Evolutionary conservation across 768 basidiomycete genomes (phyloP).

Genomic region (Boletus coccyginus): DNA sequence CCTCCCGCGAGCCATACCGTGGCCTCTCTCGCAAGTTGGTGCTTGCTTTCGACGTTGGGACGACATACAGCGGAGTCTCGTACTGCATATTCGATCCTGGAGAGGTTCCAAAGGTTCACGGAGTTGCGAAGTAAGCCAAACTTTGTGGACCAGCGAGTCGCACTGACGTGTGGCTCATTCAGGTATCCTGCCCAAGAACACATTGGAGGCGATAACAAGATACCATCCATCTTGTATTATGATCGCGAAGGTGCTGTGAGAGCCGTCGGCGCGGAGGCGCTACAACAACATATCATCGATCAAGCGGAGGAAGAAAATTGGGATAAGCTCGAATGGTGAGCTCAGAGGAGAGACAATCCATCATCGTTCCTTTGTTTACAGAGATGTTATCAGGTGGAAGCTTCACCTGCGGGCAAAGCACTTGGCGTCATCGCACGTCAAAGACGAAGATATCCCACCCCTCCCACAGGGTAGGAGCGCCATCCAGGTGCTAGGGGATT

Average conservation of each 20-base stretch:
- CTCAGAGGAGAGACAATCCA: too few species aligned
- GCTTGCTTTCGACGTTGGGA: slow-evolving; percentile 42
- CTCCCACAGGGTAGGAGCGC: slow-evolving; percentile 23
- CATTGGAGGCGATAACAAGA: slow-evolving; percentile 44
- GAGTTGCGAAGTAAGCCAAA: slow-evolving; percentile 22
- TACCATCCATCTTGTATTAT: slow-evolving; percentile 48
- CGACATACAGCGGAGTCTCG: slow-evolving; percentile 40
- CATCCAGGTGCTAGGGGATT: slow-evolving; percentile 24
- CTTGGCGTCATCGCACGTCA: slow-evolving; percentile 21
- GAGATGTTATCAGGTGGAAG: slow-evolving; percentile 25
- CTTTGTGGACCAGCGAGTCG: neutral
- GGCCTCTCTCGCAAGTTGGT: slow-evolving; percentile 39
- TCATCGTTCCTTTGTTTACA: neutral
- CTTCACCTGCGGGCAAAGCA: slow-evolving; percentile 35
- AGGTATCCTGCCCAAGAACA: slow-evolving; percentile 47
- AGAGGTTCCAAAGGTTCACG: slow-evolving; percentile 26
- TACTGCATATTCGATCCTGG: slow-evolving; percentile 36
- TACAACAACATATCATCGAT: slow-evolving; percentile 33
- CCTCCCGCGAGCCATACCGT: slow-evolving; percentile 30
- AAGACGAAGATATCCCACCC: slow-evolving; percentile 18
- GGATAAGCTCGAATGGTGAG: slow-evolving; percentile 42
- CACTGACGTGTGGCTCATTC: neutral
- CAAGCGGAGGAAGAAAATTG: slow-evolving; percentile 36
- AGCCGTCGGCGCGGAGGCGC: slow-evolving; percentile 44
- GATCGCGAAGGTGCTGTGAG: slow-evolving; percentile 36